phyloP scores from a whole-genome alignment of 2,329 filamentous ascomycete genomes.

The Trichoderma koningii region DNA sequence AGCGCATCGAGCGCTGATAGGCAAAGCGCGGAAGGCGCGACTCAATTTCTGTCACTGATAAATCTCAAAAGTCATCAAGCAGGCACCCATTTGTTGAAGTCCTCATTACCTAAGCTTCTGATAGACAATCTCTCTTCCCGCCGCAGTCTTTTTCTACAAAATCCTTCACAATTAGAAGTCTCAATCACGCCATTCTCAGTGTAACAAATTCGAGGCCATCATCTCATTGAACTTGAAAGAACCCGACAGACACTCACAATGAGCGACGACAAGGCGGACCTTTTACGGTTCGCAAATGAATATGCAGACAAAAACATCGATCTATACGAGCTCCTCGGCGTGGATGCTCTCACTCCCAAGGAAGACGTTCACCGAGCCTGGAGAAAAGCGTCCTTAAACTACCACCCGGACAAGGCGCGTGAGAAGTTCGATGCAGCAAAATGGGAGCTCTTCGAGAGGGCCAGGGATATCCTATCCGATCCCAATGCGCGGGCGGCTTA shows the following conservation, averaged over 20 bases:
- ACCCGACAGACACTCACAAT: constrained; percentile 32
- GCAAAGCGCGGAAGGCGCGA: constrained; percentile 15
- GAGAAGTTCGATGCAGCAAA: constrained; percentile 73
- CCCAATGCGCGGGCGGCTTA: constrained; percentile 72
- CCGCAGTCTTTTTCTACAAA: no score
- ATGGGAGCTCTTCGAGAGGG: constrained; percentile 83
- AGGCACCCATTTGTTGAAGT: no score
- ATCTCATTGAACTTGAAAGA: neutral
- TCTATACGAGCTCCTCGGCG: constrained; percentile 74
- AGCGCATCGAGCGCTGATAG: neutral
- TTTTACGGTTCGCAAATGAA: constrained; percentile 57
- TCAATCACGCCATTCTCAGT: no score
- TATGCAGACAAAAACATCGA: constrained; percentile 66
- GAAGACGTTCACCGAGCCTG: constrained; percentile 82
- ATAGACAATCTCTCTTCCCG: neutral
- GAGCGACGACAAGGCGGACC: constrained; percentile 49
- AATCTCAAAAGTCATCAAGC: constrained; percentile 3
- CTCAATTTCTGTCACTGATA: neutral
- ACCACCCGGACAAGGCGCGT: constrained; percentile 90
- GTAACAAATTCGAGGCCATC: neutral
- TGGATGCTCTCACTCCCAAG: constrained; percentile 65
- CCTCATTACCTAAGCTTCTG: no score
- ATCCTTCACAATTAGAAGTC: no score
- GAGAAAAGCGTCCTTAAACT: constrained; percentile 81
- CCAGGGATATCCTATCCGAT: constrained; percentile 80